These are phyloP conservation scores for Aspergillus heteromorphus DNA, from an alignment of 495 filamentous ascomycete genomes.

Conservation along the genomic window DNA sequence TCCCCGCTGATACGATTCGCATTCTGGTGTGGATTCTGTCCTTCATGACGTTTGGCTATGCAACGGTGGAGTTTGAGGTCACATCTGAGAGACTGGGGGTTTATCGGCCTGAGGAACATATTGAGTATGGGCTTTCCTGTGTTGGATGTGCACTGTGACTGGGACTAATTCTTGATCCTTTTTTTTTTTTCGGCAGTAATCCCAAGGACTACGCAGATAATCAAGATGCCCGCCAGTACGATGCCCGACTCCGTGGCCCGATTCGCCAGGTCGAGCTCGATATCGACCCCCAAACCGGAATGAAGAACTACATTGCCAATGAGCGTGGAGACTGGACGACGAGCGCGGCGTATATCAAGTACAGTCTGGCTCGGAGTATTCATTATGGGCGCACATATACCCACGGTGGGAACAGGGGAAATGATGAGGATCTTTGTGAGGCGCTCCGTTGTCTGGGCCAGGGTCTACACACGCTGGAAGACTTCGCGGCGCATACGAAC, in stretches of 20 bases:
- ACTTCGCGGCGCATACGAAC: constrained; percentile 94
- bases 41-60: constrained; percentile 92
- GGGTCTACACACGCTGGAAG: constrained; percentile 87
- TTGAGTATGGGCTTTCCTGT: constrained; percentile 45
- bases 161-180: not conserved
- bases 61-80: constrained; percentile 95
- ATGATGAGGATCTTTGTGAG: constrained; percentile 83
- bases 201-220: constrained; percentile 89
- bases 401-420: constrained; percentile 60
- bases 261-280: constrained; percentile 71
- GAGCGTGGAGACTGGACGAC: constrained; percentile 81
- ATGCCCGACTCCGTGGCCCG: constrained; percentile 74
- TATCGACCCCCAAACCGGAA: constrained; percentile 77
- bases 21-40: constrained; percentile 87
- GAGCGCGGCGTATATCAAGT: constrained; percentile 82
- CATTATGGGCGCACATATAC: constrained; percentile 87
- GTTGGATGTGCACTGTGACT: not conserved
- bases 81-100: constrained; percentile 85
- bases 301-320: constrained; percentile 99
- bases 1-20: constrained; percentile 85
- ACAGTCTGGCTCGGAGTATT: constrained; percentile 76
- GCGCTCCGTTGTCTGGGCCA: constrained; percentile 86
- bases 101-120: constrained; percentile 94
- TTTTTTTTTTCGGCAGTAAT: constrained; percentile 49
- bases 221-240: constrained; percentile 75